Evolutionary conservation across 75 land plant species (phyloP).

Genomic region (Selaginella tamariscina): DNA sequence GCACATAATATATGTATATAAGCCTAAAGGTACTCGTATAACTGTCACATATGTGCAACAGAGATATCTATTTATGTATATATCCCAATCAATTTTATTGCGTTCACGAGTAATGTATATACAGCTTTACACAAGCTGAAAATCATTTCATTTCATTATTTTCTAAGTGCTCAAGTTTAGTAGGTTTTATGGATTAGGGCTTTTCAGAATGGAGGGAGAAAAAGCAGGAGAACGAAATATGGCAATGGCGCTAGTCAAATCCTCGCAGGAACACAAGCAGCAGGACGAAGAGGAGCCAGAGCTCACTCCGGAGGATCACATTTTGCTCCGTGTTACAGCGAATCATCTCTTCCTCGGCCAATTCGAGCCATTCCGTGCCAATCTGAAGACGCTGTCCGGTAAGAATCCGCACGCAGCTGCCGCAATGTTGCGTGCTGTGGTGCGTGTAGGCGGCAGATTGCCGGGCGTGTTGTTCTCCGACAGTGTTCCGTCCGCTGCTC

Average conservation of each 20-base stretch:
- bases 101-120: too few relatives aligned
- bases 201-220: background rate
- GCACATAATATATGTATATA: too few relatives aligned
- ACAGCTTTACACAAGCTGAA: too few relatives aligned
- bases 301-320: slow-evolving; percentile 28
- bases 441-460: slow-evolving; percentile 39
- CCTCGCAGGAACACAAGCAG: slow-evolving; percentile 2
- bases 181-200: too few relatives aligned
- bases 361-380: slow-evolving; percentile 77
- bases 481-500: slow-evolving; percentile 51
- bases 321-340: slow-evolving; percentile 51
- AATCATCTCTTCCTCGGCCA: slow-evolving; percentile 78
- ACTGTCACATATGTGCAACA: too few relatives aligned
- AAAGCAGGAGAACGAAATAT: background rate
- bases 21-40: too few relatives aligned
- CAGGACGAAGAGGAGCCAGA: background rate
- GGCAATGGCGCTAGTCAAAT: slow-evolving; percentile 14
- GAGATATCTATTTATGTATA: too few relatives aligned
- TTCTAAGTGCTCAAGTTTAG: too few relatives aligned
- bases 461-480: slow-evolving; percentile 44
- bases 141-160: too few relatives aligned
- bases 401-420: slow-evolving; percentile 44
- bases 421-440: slow-evolving; percentile 45
- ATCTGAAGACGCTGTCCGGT: slow-evolving; percentile 35
- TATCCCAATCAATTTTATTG: too few relatives aligned